These are phyloP conservation scores for Penicillium samsonianum DNA, from an alignment of 495 filamentous ascomycete genomes.

Conservation along the genomic window DNA sequence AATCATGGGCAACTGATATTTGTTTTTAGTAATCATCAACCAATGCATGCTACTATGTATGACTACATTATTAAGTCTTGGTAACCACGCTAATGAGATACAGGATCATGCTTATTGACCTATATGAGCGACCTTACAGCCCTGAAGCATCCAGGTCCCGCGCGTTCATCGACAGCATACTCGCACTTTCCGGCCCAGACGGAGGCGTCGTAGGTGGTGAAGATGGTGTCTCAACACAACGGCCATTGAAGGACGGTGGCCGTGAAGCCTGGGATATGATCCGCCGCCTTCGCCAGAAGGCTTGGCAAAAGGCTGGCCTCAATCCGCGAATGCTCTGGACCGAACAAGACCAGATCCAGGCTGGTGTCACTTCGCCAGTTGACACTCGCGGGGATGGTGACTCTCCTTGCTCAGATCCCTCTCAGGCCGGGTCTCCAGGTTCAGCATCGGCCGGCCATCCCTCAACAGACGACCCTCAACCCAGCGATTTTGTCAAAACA, in stretches of 20 bases:
- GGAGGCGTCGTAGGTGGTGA: slow-evolving; percentile 54
- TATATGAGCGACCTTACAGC: slow-evolving; percentile 53
- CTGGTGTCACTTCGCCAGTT: slow-evolving; percentile 31
- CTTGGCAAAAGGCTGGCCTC: slow-evolving; percentile 52
- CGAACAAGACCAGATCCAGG: slow-evolving; percentile 48
- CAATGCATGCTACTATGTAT: slow-evolving; percentile 57
- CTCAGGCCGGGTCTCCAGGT: slow-evolving; percentile 12
- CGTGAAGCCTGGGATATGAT: slow-evolving; percentile 59
- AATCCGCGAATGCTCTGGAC: slow-evolving; percentile 50
- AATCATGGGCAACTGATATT: slow-evolving; percentile 6
- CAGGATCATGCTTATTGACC: slow-evolving; percentile 57
- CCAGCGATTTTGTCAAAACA: slow-evolving; percentile 38
- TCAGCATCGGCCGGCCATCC: neutral
- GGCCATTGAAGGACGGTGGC: slow-evolving; percentile 54
- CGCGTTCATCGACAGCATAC: slow-evolving; percentile 53
- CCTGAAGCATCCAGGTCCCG: slow-evolving; percentile 50
- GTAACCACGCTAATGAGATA: slow-evolving; percentile 4
- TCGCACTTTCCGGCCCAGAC: slow-evolving; percentile 53
- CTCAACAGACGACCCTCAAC: slow-evolving; percentile 16
- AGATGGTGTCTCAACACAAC: slow-evolving; percentile 47
- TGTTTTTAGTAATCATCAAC: slow-evolving; percentile 49
- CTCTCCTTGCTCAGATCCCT: slow-evolving; percentile 16
- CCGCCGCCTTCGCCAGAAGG: slow-evolving; percentile 51
- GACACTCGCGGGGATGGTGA: slow-evolving; percentile 20
- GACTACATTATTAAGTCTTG: neutral